These are phyloP conservation scores for Leucocoprinus birnbaumii DNA, from an alignment of 768 basidiomycete genomes.

Conservation along the genomic window DNA sequence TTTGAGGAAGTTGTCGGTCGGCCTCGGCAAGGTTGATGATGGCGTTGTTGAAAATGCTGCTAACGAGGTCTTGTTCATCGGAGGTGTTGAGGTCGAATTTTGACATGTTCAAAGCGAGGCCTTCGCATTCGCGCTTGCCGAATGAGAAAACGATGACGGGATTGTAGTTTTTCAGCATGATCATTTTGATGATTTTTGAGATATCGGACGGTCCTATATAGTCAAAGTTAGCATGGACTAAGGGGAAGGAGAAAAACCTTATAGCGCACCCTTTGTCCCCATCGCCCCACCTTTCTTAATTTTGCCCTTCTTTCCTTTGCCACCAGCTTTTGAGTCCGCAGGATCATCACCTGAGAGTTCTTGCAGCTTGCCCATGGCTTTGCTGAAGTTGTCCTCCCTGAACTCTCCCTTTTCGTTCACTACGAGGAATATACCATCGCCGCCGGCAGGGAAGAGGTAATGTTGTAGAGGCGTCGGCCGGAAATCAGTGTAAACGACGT, in stretches of 20 bases:
- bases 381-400: slow-evolving; percentile 94
- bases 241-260: background rate
- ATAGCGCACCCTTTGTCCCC: slow-evolving; percentile 73
- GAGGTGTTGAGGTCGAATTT: slow-evolving; percentile 94
- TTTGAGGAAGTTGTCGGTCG: slow-evolving; percentile 90
- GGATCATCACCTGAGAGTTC: slow-evolving; percentile 88
- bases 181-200: slow-evolving; percentile 97
- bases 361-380: slow-evolving; percentile 93
- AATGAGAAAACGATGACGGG: slow-evolving; percentile 99
- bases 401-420: slow-evolving; percentile 99
- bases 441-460: slow-evolving; percentile 95
- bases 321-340: slow-evolving; percentile 78
- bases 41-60: slow-evolving; percentile 91
- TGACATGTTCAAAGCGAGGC: slow-evolving; percentile 85
- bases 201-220: slow-evolving; percentile 82
- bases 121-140: slow-evolving; percentile 97
- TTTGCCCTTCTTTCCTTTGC: slow-evolving; percentile 90
- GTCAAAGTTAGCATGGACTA: background rate
- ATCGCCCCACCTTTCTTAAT: slow-evolving; percentile 83
- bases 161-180: slow-evolving; percentile 96
- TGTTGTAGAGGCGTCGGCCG: slow-evolving; percentile 97
- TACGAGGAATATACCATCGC: slow-evolving; percentile 95
- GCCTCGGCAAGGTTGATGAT: slow-evolving; percentile 84
- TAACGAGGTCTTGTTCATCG: slow-evolving; percentile 86
- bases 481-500: slow-evolving; percentile 99